Evolutionary conservation across 139 green algal genomes (phyloP).

Genomic region (Volvox reticuliferus): DNA sequence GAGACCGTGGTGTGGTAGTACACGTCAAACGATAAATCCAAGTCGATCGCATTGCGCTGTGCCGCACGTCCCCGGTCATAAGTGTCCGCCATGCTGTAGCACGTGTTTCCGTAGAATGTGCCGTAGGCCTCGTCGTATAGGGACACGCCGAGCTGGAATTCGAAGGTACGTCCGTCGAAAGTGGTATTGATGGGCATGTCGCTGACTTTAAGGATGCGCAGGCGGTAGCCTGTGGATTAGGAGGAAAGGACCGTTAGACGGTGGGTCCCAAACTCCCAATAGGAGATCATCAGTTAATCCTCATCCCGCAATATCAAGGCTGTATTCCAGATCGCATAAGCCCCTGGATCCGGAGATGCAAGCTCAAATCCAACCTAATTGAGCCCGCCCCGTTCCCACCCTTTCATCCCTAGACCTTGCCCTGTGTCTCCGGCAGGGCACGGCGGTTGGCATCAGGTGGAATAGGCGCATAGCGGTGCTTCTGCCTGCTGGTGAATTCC

Average conservation of each 20-base stretch:
- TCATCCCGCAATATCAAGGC: too few species aligned
- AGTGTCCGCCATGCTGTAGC: slow-evolving; percentile 38
- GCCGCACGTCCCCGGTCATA: slow-evolving; percentile 45
- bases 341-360: too few species aligned
- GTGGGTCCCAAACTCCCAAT: too few species aligned
- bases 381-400: background rate
- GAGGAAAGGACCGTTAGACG: background rate
- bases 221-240: slow-evolving; percentile 51
- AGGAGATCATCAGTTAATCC: too few species aligned
- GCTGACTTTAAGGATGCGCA: slow-evolving; percentile 59
- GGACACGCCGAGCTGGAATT: slow-evolving; percentile 72
- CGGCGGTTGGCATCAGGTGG: slow-evolving; percentile 53
- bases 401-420: background rate
- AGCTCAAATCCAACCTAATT: too few species aligned
- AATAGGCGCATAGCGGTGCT: slow-evolving; percentile 62
- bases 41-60: slow-evolving; percentile 60
- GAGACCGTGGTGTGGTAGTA: slow-evolving; percentile 69
- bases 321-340: too few species aligned
- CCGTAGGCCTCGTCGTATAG: slow-evolving; percentile 73
- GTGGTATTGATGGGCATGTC: slow-evolving; percentile 67
- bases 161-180: slow-evolving; percentile 62
- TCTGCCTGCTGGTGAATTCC: slow-evolving; percentile 54
- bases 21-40: slow-evolving; percentile 71
- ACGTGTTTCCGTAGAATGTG: slow-evolving; percentile 78
- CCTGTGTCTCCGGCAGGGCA: slow-evolving; percentile 51